Evolutionary conservation across 1,284 basidiomycete genomes (phyloP).

Genomic region (Vanrija sp.): DNA sequence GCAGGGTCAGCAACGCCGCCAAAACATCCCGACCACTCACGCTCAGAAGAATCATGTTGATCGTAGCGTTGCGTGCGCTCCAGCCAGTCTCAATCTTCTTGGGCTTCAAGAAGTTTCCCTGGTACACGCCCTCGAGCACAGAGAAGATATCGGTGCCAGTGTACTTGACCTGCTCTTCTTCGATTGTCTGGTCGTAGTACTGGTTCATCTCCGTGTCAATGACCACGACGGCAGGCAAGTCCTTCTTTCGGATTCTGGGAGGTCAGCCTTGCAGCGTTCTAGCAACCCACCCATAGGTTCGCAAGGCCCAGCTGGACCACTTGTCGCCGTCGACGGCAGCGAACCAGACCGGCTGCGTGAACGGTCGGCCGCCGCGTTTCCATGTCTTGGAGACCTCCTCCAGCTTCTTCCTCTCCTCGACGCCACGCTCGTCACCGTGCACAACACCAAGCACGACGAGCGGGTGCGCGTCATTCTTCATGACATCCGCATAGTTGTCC

Average conservation of each 20-base stretch:
- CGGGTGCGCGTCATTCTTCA: slow-evolving; percentile 66
- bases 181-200: slow-evolving; percentile 57
- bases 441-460: slow-evolving; percentile 68
- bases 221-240: slow-evolving; percentile 63
- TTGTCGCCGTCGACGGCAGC: slow-evolving; percentile 75
- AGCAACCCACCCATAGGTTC: slow-evolving; percentile 65
- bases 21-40: slow-evolving; percentile 15
- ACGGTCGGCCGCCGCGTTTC: slow-evolving; percentile 50
- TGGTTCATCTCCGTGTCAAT: slow-evolving; percentile 60
- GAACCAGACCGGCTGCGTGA: slow-evolving; percentile 66
- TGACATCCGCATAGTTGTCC: slow-evolving; percentile 71
- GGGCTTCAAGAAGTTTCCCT: slow-evolving; percentile 54
- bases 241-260: slow-evolving; percentile 43
- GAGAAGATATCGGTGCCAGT: slow-evolving; percentile 61
- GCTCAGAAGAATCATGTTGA: slow-evolving; percentile 15
- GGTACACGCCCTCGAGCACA: slow-evolving; percentile 64
- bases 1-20: slow-evolving; percentile 4
- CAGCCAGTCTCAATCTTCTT: slow-evolving; percentile 45
- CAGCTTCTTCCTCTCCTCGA: slow-evolving; percentile 54
- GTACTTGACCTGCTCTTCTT: slow-evolving; percentile 64
- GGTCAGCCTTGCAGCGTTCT: not conserved
- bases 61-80: not conserved
- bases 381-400: slow-evolving; percentile 62
- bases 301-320: slow-evolving; percentile 82
- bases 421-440: slow-evolving; percentile 42